Evolutionary conservation across 306 rosid species (phyloP).

Genomic region (Vachellia collinsii): DNA sequence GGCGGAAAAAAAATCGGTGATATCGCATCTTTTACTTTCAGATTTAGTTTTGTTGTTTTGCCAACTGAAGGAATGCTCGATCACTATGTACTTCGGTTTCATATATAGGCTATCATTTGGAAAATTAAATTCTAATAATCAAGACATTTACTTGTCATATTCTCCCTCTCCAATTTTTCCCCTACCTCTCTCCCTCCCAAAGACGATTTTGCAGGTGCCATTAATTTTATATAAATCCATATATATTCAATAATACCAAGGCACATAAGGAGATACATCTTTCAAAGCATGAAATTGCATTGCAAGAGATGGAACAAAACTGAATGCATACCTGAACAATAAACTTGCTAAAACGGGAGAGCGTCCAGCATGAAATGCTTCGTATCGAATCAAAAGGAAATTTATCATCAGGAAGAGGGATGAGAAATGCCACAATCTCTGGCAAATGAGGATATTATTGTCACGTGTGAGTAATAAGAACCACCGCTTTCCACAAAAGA

Average conservation of each 20-base stretch:
- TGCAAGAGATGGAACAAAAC: slow-evolving; percentile 22
- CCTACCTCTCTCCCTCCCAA: neutral
- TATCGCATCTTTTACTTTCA: too few species aligned
- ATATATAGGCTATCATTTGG: neutral
- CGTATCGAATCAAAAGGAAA: slow-evolving; percentile 74
- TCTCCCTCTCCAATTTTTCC: too few species aligned
- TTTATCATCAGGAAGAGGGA: slow-evolving; percentile 92
- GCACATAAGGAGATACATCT: slow-evolving; percentile 13
- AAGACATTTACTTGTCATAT: neutral
- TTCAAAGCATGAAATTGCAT: slow-evolving; percentile 24
- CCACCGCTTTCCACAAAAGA: too few species aligned
- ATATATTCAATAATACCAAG: neutral
- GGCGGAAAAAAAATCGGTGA: too few species aligned
- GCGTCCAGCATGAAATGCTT: slow-evolving; percentile 98
- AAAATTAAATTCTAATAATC: neutral
- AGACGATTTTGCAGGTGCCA: slow-evolving; percentile 5
- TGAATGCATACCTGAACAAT: slow-evolving; percentile 74
- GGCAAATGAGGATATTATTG: too few species aligned
- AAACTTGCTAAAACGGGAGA: slow-evolving; percentile 96
- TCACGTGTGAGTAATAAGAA: too few species aligned
- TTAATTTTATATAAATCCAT: neutral
- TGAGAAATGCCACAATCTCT: slow-evolving; percentile 84
- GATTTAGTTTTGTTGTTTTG: neutral
- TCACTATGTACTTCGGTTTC: neutral
- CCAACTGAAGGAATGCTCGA: neutral